Percentiles rank a stretch among this genome's conserved stretches.
These are phyloP conservation scores for Ehretia macrophylla DNA, from an alignment of 257 asterid genomes.

Conservation along the genomic window DNA sequence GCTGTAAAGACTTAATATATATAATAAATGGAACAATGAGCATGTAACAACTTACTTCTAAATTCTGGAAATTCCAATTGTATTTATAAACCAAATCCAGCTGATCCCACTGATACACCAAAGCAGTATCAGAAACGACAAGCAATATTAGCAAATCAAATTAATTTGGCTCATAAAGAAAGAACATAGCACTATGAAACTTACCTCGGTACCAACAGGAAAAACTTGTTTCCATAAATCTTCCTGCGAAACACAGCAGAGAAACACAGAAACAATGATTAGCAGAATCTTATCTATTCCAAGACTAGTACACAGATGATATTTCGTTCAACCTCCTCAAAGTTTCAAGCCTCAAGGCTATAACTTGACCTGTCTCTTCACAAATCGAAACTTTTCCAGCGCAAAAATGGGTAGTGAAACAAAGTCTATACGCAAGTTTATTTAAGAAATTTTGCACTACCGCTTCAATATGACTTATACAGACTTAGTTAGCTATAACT, in stretches of 20 bases:
- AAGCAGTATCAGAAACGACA: conserved; percentile 8
- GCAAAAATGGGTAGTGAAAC: too few species aligned
- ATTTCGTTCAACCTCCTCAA: background rate
- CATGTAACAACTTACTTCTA: conserved; percentile 58
- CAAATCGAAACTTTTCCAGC: too few species aligned
- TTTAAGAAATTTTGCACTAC: too few species aligned
- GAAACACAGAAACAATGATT: background rate
- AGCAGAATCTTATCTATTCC: too few species aligned
- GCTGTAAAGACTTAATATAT: background rate
- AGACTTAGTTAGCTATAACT: too few species aligned
- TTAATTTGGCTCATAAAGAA: conserved; percentile 5
- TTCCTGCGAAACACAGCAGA: conserved; percentile 42
- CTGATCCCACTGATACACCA: conserved; percentile 84
- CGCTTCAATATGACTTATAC: too few species aligned
- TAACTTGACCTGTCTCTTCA: too few species aligned
- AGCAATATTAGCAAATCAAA: background rate
- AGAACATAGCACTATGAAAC: background rate
- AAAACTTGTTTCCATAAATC: conserved; percentile 69
- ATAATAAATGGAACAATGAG: too few species aligned
- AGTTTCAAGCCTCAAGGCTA: too few species aligned
- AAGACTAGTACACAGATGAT: background rate
- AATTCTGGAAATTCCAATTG: conserved; percentile 74
- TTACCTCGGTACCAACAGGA: conserved; percentile 79
- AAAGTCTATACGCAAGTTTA: too few species aligned
- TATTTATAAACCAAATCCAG: conserved; percentile 82